A percentile compares a stretch with the other conserved stretches of the same genome.
These are phyloP conservation scores for Boletus insuetus DNA, from an alignment of 768 basidiomycete species.

Conservation along the genomic window DNA sequence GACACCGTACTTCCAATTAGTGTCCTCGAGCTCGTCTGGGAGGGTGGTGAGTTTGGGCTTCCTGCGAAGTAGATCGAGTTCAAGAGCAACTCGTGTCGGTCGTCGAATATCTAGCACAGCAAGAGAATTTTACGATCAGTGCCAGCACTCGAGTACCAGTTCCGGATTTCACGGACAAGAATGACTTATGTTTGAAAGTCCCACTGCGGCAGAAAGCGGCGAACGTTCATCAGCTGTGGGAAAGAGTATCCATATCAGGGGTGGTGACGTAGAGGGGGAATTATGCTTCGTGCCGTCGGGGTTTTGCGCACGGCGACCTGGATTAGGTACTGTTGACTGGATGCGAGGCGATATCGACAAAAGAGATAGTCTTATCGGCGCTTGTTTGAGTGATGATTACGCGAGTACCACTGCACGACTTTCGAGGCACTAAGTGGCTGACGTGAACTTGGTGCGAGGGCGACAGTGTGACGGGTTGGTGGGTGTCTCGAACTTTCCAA, in stretches of 20 bases:
- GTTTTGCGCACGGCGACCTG: neutral
- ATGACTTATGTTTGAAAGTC: neutral
- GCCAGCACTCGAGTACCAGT: neutral
- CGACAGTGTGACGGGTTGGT: no score
- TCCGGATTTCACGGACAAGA: no score
- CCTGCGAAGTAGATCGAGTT: slow-evolving; percentile 37
- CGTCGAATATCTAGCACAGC: neutral
- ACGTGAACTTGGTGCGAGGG: no score
- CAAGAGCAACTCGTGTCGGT: neutral
- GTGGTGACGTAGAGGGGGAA: slow-evolving; percentile 7
- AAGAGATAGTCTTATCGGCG: no score
- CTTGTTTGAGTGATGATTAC: no score
- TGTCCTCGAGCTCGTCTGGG: slow-evolving; percentile 58
- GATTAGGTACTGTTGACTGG: no score
- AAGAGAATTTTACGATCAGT: neutral
- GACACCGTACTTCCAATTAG: slow-evolving; percentile 49
- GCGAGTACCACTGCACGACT: no score
- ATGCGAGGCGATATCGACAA: no score
- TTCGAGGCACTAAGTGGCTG: no score
- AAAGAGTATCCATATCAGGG: neutral
- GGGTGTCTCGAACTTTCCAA: no score
- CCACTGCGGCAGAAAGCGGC: slow-evolving; percentile 3
- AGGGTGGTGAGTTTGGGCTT: slow-evolving; percentile 49
- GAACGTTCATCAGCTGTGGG: neutral
- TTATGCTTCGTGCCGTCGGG: neutral